These are phyloP conservation scores for Plectosphaerella plurivora DNA, from an alignment of 2,329 filamentous ascomycete genomes.

Conservation along the genomic window DNA sequence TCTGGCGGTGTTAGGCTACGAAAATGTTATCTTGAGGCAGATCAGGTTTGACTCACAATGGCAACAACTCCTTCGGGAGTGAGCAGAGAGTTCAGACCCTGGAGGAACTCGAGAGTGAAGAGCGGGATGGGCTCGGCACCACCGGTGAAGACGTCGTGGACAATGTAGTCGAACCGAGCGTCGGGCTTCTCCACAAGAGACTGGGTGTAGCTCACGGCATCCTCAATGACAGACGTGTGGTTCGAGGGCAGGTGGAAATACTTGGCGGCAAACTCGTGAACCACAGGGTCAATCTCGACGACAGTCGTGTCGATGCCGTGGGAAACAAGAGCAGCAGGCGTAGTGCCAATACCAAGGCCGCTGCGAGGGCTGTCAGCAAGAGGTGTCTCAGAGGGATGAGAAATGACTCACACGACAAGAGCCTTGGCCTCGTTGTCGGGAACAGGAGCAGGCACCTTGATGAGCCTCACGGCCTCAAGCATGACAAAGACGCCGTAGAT, in stretches of 20 bases:
- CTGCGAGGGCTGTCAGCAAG: constrained; percentile 34
- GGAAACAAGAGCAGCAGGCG: constrained; percentile 76
- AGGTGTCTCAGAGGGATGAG: background rate
- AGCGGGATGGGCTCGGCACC: constrained; percentile 85
- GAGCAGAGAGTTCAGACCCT: constrained; percentile 65
- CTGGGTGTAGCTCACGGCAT: constrained; percentile 70
- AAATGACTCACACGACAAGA: constrained; percentile 68
- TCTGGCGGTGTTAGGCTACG: constrained; percentile 44
- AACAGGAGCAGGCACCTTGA: constrained; percentile 53
- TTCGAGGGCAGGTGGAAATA: constrained; percentile 79
- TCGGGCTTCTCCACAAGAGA: constrained; percentile 34
- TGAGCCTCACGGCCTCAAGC: constrained; percentile 83
- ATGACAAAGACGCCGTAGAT: constrained; percentile 97
- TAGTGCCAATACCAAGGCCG: constrained; percentile 88
- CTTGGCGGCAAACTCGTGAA: constrained; percentile 75
- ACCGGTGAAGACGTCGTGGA: constrained; percentile 97
- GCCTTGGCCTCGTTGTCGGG: constrained; percentile 69
- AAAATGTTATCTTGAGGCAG: constrained; percentile 1
- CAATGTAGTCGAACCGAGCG: constrained; percentile 77
- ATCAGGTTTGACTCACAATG: constrained; percentile 57
- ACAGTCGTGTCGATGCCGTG: constrained; percentile 92
- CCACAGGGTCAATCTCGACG: constrained; percentile 88
- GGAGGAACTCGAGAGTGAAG: constrained; percentile 82
- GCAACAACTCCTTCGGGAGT: constrained; percentile 78
- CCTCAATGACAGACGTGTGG: constrained; percentile 74